These are phyloP conservation scores for Hygrocybe punicea DNA, from an alignment of 768 basidiomycete genomes.

Conservation along the genomic window DNA sequence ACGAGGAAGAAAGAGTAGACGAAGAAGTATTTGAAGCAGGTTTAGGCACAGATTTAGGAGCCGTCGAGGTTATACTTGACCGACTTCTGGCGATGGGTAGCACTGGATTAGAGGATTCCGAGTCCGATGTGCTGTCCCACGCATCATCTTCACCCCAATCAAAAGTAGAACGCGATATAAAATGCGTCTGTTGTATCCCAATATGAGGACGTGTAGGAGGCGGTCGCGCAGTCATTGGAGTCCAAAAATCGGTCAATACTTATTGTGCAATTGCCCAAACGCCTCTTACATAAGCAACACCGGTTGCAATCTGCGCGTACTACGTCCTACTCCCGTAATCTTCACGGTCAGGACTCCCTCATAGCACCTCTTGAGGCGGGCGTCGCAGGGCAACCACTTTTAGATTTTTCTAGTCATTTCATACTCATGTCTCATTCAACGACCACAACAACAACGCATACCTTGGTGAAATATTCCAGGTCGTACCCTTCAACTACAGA, in stretches of 20 bases:
- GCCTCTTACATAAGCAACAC: neutral
- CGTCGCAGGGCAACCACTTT: neutral
- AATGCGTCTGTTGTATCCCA: conserved; percentile 52
- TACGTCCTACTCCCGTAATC: neutral
- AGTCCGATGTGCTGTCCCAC: conserved; percentile 82
- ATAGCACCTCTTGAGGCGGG: neutral
- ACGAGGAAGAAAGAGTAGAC: conserved; percentile 72
- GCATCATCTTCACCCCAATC: conserved; percentile 87
- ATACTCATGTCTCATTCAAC: conserved; percentile 51
- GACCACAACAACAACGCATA: conserved; percentile 55
- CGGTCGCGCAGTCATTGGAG: conserved; percentile 51
- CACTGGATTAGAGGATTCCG: conserved; percentile 62
- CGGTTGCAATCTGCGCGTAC: neutral
- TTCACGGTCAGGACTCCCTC: too few species aligned
- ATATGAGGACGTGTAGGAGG: conserved; percentile 75
- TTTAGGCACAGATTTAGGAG: conserved; percentile 57
- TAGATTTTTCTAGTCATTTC: neutral
- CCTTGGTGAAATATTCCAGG: conserved; percentile 63
- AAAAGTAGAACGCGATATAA: conserved; percentile 27
- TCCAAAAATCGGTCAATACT: too few species aligned
- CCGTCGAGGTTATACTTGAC: conserved; percentile 32
- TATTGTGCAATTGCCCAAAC: too few species aligned
- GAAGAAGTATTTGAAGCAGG: conserved; percentile 49
- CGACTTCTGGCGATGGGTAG: conserved; percentile 39
- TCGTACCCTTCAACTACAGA: conserved; percentile 42